Percentiles rank a stretch among this genome's conserved stretches.
These are phyloP conservation scores for Pythium oligandrum DNA, from an alignment of 352 stramenopile genomes.

Conservation along the genomic window DNA sequence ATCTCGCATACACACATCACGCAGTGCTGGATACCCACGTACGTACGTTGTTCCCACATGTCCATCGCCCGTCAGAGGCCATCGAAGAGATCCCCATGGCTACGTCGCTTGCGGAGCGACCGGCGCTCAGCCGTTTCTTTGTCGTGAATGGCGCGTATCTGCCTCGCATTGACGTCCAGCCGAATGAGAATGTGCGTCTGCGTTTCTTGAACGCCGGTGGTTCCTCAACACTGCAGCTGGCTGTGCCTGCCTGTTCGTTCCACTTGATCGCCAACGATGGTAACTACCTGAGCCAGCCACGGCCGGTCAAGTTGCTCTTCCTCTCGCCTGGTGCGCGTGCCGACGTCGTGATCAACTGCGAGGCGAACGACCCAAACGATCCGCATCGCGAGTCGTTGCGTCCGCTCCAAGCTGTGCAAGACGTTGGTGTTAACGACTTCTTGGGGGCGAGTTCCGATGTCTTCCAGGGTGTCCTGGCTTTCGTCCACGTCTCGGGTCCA, in stretches of 20 bases:
- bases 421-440: slow-evolving; percentile 33
- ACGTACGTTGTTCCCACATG: slow-evolving; percentile 32
- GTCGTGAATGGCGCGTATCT: slow-evolving; percentile 69
- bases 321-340: slow-evolving; percentile 52
- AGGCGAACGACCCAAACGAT: slow-evolving; percentile 16
- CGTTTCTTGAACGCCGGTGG: slow-evolving; percentile 60
- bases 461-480: slow-evolving; percentile 45
- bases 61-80: slow-evolving; percentile 31
- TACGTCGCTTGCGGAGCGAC: slow-evolving; percentile 10
- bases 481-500: slow-evolving; percentile 49
- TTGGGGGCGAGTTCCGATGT: slow-evolving; percentile 56
- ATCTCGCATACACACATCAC: slow-evolving; percentile 43
- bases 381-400: slow-evolving; percentile 29
- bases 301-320: slow-evolving; percentile 34
- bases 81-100: slow-evolving; percentile 19
- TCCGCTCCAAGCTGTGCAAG: slow-evolving; percentile 48
- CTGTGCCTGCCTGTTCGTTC: slow-evolving; percentile 57
- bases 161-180: slow-evolving; percentile 48
- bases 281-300: slow-evolving; percentile 41
- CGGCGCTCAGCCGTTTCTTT: slow-evolving; percentile 51
- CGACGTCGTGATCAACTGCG: slow-evolving; percentile 60
- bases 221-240: slow-evolving; percentile 46
- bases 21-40: slow-evolving; percentile 29
- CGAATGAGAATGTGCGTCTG: slow-evolving; percentile 49
- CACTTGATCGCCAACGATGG: slow-evolving; percentile 50